A percentile compares a stretch with the other conserved stretches of the same genome.
phyloP scores from a whole-genome alignment of 129 eudicot genomes.

The Centella asiatica region DNA sequence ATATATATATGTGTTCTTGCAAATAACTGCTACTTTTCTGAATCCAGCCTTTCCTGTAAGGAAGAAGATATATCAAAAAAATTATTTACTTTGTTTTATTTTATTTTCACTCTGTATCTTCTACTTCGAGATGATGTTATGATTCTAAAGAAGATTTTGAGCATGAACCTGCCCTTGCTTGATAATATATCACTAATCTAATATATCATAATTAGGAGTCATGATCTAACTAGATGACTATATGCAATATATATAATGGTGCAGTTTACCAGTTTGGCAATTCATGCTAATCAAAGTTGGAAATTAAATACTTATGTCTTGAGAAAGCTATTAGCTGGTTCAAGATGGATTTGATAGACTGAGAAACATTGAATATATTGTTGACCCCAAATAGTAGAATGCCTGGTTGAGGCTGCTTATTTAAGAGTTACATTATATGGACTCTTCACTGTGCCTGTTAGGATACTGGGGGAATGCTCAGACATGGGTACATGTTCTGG shows the following conservation, averaged over 20 bases:
- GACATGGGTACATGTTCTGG: no score
- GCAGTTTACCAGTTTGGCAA: not conserved
- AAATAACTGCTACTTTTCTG: not conserved
- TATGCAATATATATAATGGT: not conserved
- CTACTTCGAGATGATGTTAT: not conserved
- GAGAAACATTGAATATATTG: not conserved
- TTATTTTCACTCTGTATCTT: no score
- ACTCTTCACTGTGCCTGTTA: no score
- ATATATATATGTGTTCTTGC: not conserved
- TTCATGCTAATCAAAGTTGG: not conserved
- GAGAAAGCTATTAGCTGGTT: not conserved
- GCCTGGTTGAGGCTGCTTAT: not conserved
- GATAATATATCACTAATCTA: not conserved
- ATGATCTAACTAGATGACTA: not conserved
- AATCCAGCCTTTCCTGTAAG: not conserved
- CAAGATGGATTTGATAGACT: not conserved
- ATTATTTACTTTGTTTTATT: no score
- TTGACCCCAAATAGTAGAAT: not conserved
- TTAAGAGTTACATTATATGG: no score
- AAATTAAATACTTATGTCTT: not conserved
- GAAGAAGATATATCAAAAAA: not conserved
- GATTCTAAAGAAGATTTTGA: not conserved
- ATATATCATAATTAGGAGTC: not conserved
- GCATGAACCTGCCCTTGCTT: not conserved
- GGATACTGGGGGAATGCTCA: no score